phyloP scores from a whole-genome alignment of 495 filamentous ascomycete genomes.

The Usnea hakonensis region DNA sequence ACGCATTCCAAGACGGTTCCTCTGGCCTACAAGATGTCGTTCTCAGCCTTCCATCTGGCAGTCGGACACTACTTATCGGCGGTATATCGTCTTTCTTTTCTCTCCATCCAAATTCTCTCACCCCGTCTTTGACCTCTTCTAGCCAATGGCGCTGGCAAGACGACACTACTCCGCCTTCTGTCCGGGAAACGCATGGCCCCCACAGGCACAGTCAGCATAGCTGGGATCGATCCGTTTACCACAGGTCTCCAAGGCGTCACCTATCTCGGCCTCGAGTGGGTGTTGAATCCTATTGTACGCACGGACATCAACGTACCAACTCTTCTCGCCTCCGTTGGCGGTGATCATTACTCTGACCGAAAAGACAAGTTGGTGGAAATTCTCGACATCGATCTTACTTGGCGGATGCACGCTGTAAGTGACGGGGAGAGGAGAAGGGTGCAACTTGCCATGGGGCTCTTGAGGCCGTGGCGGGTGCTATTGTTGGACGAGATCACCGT shows the following conservation, averaged over 20 bases:
- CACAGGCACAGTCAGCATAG: constrained; percentile 58
- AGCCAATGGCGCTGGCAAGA: constrained; percentile 97
- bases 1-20: constrained; percentile 77
- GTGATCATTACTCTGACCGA: constrained; percentile 68
- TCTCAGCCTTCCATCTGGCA: constrained; percentile 69
- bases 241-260: constrained; percentile 83
- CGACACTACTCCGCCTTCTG: constrained; percentile 81
- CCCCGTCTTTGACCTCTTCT: constrained; percentile 5
- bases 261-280: constrained; percentile 97
- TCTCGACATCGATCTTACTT: constrained; percentile 82
- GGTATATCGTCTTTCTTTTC: constrained; percentile 40
- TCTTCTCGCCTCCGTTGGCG: constrained; percentile 77
- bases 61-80: constrained; percentile 87
- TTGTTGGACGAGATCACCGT: constrained; percentile 97
- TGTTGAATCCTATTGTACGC: constrained; percentile 92
- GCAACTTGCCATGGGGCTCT: constrained; percentile 89
- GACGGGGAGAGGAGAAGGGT: constrained; percentile 89
- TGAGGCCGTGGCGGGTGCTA: constrained; percentile 87
- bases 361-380: constrained; percentile 80
- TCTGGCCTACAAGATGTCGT: constrained; percentile 62
- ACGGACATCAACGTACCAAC: constrained; percentile 88
- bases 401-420: constrained; percentile 90
- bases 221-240: constrained; percentile 83
- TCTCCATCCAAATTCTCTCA: constrained; percentile 8
- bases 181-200: constrained; percentile 93